These are phyloP conservation scores for Citrus sp. DNA, from an alignment of 345 rosid species.

Conservation along the genomic window DNA sequence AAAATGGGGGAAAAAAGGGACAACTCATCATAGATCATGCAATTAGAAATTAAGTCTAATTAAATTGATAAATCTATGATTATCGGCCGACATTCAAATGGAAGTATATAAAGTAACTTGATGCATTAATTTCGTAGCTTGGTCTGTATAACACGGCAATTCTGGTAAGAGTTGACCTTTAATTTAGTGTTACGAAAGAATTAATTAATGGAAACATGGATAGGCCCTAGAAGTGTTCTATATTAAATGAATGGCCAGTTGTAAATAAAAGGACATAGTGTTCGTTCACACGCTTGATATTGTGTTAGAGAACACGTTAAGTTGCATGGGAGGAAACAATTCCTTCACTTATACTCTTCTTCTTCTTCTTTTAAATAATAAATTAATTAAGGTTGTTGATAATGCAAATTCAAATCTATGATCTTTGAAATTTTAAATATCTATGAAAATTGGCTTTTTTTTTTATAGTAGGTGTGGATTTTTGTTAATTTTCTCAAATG, in stretches of 20 bases:
- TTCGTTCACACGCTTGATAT: neutral
- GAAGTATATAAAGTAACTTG: too few relatives aligned
- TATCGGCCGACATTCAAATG: too few relatives aligned
- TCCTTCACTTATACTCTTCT: constrained; percentile 18
- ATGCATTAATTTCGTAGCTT: too few relatives aligned
- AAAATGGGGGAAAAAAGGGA: too few relatives aligned
- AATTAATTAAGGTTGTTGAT: neutral
- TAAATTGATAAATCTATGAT: too few relatives aligned
- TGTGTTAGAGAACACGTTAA: constrained; percentile 9
- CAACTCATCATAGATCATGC: too few relatives aligned
- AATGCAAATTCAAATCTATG: neutral
- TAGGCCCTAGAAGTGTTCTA: neutral
- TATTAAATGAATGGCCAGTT: neutral
- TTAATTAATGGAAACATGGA: neutral
- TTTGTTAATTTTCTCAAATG: too few relatives aligned
- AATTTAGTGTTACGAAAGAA: neutral
- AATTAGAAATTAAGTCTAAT: too few relatives aligned
- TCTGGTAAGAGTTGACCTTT: constrained; percentile 8
- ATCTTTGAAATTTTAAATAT: too few relatives aligned
- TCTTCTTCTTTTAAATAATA: neutral
- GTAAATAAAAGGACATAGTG: too few relatives aligned
- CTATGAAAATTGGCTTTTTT: too few relatives aligned
- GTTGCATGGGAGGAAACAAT: constrained; percentile 27
- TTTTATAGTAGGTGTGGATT: too few relatives aligned
- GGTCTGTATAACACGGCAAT: neutral